Base-by-base conservation (phyloP, 805 yeast genomes). In the Blastobotrys chiropterorum region DNA sequence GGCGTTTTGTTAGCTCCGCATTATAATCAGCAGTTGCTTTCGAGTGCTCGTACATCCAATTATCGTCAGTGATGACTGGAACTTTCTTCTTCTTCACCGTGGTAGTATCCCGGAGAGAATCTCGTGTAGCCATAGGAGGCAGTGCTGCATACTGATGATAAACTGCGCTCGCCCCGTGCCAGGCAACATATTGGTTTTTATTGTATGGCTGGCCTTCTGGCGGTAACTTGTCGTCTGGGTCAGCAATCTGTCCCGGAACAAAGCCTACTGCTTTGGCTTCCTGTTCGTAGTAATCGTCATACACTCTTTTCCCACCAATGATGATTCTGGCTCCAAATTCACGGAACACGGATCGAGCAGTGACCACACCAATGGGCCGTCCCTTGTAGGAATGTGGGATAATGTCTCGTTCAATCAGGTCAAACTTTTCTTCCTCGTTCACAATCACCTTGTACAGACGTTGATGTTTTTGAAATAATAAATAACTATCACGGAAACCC, bases 371-470 rank as follows among this genome's bases (percentile, higher is more conserved):
- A 38, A 94, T 90, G 1, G 89, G 79, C 59, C 98, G 78, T 46
- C 95, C 94, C 69, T 89, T 89, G 68, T 89, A 92, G 1, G 96
- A 86, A 58, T 84, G 85, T 1, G 98, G 97, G 58, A 94, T 79
- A 42, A 88, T 73, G 21, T 85, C 88, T 38, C 95, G 77, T 43
- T 82, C 82, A 46, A 94, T 88, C 61, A 94, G 72, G 61, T 87
- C 92, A 70, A 79, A 79, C 65, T 92, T 92, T 65, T 90, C 95
- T 15, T 79, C 85, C 55, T 86, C 87, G 8, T 79, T 74, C 45
- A 90, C 74, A 8, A 86, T 80, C 55, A 85, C 79, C 63, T 90
- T 89, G 72, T 77, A 84, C 49, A 94, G 72, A 48, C 80, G 74
- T 48, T 82, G 78, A 70, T 92, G 96, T 47, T 90, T 86, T 64